phyloP scores from a whole-genome alignment of 805 yeast genomes.

The Kodamaea kakaduensis region DNA sequence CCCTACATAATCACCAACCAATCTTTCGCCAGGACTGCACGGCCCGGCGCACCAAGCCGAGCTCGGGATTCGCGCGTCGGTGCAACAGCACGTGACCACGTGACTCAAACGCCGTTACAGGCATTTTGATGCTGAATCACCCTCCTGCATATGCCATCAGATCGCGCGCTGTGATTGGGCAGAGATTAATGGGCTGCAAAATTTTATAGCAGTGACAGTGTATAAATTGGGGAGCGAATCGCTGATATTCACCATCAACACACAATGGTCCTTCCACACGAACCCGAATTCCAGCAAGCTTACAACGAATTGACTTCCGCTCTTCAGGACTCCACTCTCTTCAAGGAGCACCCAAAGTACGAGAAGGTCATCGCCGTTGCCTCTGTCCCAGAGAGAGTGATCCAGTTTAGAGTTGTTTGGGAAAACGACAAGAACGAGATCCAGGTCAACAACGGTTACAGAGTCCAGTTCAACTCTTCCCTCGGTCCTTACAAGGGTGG shows the following conservation, averaged over 20 bases:
- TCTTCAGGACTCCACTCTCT: conserved; percentile 85
- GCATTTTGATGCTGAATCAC: conserved; percentile 1
- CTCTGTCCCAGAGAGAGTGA: conserved; percentile 91
- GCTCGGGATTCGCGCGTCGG: too few species aligned
- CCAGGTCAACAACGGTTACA: conserved; percentile 95
- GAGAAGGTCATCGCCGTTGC: conserved; percentile 84
- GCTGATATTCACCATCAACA: background rate
- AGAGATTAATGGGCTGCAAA: conserved; percentile 7
- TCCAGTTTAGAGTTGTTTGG: conserved; percentile 97
- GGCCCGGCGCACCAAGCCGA: too few species aligned
- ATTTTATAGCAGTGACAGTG: background rate
- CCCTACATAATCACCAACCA: too few species aligned
- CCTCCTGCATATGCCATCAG: conserved; percentile 2
- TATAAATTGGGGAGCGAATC: conserved; percentile 4
- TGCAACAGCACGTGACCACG: conserved; percentile 1
- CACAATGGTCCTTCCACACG: conserved; percentile 76
- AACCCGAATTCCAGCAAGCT: conserved; percentile 99
- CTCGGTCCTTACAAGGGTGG: conserved; percentile 99
- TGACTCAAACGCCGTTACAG: conserved; percentile 5
- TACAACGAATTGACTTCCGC: conserved; percentile 88
- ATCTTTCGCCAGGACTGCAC: too few species aligned
- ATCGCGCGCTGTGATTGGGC: conserved; percentile 3
- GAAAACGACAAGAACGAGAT: conserved; percentile 90
- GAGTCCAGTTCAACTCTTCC: conserved; percentile 98
- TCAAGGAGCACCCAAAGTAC: conserved; percentile 84